A percentile compares a stretch with the other conserved stretches of the same genome.
Conservation (phyloP, 2,329 filamentous ascomycete species). For the Fusarium abutilonis region DNA sequence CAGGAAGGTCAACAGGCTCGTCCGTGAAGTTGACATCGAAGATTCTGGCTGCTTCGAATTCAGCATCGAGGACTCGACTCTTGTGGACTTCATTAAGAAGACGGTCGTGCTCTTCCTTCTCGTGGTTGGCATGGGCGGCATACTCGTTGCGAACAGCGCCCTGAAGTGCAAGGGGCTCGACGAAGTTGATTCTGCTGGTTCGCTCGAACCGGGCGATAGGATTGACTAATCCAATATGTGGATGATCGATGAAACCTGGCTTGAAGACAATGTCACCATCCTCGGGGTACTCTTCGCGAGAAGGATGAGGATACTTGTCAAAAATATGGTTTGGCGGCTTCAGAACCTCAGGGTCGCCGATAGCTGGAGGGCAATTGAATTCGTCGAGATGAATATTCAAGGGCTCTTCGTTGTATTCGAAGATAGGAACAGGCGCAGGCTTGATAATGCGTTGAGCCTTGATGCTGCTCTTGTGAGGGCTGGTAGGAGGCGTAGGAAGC, state of each 20-base stretch:
- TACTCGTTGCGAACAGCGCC: constrained; percentile 13
- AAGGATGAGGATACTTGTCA: constrained; percentile 18
- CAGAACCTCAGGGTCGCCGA: background rate
- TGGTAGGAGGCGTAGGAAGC: constrained; percentile 23
- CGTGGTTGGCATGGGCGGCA: background rate
- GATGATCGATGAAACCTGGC: background rate
- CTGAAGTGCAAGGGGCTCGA: constrained; percentile 15
- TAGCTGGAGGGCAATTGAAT: constrained; percentile 6
- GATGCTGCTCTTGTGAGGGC: background rate
- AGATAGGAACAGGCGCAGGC: background rate
- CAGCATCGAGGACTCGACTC: background rate
- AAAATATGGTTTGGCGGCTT: no score
- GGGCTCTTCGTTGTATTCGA: background rate
- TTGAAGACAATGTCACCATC: constrained; percentile 3
- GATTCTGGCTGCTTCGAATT: background rate
- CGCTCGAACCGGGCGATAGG: background rate
- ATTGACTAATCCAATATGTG: constrained; percentile 10
- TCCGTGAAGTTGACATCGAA: background rate
- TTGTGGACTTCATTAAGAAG: background rate
- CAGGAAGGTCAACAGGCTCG: constrained; percentile 1
- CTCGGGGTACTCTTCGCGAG: constrained; percentile 20
- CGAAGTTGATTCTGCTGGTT: constrained; percentile 13
- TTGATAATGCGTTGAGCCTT: background rate
- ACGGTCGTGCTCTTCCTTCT: constrained; percentile 1
- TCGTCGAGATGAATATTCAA: constrained; percentile 3